Evolutionary conservation across 1,284 basidiomycete genomes (phyloP).

Genomic region (Schizopora paradoxa): DNA sequence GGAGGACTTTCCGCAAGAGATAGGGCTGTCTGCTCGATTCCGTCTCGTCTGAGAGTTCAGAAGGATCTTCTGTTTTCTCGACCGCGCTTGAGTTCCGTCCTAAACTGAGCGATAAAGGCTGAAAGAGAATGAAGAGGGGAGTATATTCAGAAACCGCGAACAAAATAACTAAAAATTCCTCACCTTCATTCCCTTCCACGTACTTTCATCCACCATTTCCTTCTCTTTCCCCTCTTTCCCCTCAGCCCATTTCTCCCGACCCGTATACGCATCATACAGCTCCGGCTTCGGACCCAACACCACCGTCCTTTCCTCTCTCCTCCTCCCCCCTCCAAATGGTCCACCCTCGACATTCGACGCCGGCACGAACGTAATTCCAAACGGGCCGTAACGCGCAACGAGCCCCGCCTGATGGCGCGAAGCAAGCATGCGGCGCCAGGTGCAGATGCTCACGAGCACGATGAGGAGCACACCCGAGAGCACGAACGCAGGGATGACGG

Average conservation of each 20-base stretch:
- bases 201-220: conserved; percentile 1
- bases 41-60: neutral
- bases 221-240: neutral
- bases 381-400: neutral
- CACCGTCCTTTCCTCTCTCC: conserved; percentile 5
- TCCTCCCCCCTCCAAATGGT: neutral
- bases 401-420: neutral
- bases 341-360: conserved; percentile 6
- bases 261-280: conserved; percentile 13
- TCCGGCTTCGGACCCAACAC: conserved; percentile 11
- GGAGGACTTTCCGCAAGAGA: neutral
- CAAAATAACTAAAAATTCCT: neutral
- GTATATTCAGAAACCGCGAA: neutral
- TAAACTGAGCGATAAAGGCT: conserved; percentile 3
- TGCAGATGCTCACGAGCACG: conserved; percentile 15
- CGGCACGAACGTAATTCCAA: neutral
- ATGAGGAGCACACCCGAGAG: conserved; percentile 16
- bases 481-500: conserved; percentile 18
- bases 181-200: conserved; percentile 18
- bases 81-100: neutral
- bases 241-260: conserved; percentile 1
- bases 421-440: conserved; percentile 14
- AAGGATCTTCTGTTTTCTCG: neutral
- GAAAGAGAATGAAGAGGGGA: neutral
- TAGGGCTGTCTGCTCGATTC: neutral